Conservation (phyloP, 129 eudicot genomes). For the Lonicera japonica region DNA sequence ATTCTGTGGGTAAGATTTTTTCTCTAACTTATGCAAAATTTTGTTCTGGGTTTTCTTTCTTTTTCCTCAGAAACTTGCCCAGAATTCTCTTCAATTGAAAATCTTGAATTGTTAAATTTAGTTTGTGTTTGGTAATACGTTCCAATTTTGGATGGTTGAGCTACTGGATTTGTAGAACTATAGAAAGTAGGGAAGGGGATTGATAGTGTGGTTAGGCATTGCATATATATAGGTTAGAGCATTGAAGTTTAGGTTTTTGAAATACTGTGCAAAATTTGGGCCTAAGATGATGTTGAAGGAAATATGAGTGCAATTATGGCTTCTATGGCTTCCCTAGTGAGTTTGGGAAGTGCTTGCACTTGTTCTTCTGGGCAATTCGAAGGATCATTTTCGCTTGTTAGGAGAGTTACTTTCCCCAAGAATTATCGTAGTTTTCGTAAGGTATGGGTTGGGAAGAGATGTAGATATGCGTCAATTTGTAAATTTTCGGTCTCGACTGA, state of each 20-base stretch:
- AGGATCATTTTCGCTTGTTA: slow-evolving; percentile 47
- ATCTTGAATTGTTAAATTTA: background rate
- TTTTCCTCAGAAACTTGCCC: no score
- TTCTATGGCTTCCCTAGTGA: slow-evolving; percentile 78
- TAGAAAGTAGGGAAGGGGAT: background rate
- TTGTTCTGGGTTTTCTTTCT: background rate
- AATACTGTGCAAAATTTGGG: slow-evolving; percentile 12
- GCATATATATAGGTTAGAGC: background rate
- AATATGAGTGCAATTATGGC: slow-evolving; percentile 40
- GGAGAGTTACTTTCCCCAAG: slow-evolving; percentile 39
- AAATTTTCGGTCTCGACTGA: slow-evolving; percentile 71
- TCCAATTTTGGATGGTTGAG: slow-evolving; percentile 21
- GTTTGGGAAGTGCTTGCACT: slow-evolving; percentile 67
- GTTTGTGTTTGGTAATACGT: slow-evolving; percentile 4
- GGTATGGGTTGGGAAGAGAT: slow-evolving; percentile 52
- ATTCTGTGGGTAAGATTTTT: slow-evolving; percentile 26
- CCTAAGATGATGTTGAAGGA: slow-evolving; percentile 29
- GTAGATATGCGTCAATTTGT: slow-evolving; percentile 75
- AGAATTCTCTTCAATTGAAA: background rate
- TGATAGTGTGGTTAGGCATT: slow-evolving; percentile 7
- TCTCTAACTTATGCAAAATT: background rate
- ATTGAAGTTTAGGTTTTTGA: slow-evolving; percentile 33
- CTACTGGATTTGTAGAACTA: background rate
- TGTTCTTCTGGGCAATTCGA: slow-evolving; percentile 59
- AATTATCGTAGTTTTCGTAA: slow-evolving; percentile 43